Conservation (phyloP, 768 basidiomycete genomes). For the Lentinula aciculospora region DNA sequence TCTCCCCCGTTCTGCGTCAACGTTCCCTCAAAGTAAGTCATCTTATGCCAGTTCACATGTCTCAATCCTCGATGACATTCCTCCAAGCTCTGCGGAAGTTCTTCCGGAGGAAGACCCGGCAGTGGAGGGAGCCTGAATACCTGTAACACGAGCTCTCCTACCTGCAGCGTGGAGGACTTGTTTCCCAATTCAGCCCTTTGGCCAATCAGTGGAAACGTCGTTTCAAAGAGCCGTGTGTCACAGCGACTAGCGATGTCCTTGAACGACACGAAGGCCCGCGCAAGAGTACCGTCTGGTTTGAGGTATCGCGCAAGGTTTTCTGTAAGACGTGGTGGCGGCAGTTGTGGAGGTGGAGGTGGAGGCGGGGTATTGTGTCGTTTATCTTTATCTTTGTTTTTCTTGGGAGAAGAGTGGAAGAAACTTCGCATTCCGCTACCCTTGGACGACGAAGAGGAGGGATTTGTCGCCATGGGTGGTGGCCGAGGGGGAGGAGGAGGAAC, state of each 20-base stretch:
- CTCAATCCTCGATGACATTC: conserved; percentile 86
- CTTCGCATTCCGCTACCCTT: conserved; percentile 63
- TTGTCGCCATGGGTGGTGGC: conserved; percentile 36
- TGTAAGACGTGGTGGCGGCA: conserved; percentile 38
- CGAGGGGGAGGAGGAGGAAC: conserved; percentile 38
- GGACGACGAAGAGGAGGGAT: conserved; percentile 40
- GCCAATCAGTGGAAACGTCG: conserved; percentile 74
- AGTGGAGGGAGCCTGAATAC: conserved; percentile 86
- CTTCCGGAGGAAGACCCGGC: conserved; percentile 70
- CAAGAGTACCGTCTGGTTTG: conserved; percentile 82
- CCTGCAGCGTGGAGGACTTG: conserved; percentile 58
- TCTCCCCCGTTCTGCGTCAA: conserved; percentile 94
- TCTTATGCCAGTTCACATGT: conserved; percentile 91
- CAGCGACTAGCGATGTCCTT: conserved; percentile 81
- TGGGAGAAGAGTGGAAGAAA: conserved; percentile 74
- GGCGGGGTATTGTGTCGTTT: conserved; percentile 26
- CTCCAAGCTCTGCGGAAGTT: conserved; percentile 88
- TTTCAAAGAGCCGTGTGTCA: conserved; percentile 82
- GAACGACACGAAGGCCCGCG: conserved; percentile 83
- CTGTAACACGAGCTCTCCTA: conserved; percentile 87
- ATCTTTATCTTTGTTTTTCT: conserved; percentile 51
- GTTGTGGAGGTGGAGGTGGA: conserved; percentile 30
- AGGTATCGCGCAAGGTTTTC: conserved; percentile 82
- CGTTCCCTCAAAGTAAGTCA: conserved; percentile 88
- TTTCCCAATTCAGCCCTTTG: conserved; percentile 57